Percentiles rank a stretch among this genome's conserved stretches.
Evolutionary conservation across 148 eudicot species (phyloP).

Genomic region (Diospyros lotus): DNA sequence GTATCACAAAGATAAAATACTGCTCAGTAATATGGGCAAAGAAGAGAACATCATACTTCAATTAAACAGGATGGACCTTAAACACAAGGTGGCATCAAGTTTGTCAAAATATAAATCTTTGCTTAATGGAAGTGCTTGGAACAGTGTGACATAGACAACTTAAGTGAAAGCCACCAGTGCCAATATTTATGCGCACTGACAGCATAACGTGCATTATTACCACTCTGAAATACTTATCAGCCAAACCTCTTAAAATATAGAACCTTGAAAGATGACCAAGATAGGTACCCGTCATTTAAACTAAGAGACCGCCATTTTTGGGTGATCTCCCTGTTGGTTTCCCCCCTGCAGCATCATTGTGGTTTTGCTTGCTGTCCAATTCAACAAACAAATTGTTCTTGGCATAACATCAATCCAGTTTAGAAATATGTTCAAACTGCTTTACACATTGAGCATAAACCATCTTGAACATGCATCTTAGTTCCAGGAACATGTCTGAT

Average conservation of each 20-base stretch:
- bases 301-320: background rate
- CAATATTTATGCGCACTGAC: background rate
- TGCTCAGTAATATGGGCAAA: background rate
- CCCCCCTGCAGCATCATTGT: constrained; percentile 4
- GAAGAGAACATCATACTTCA: background rate
- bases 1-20: background rate
- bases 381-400: background rate
- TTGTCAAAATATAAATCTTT: constrained; percentile 1
- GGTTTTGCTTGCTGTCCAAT: background rate
- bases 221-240: background rate
- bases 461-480: constrained; percentile 2
- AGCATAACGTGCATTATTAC: constrained; percentile 1
- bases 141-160: background rate
- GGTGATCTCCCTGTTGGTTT: background rate
- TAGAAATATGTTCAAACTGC: background rate
- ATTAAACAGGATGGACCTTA: background rate
- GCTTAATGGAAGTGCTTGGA: background rate
- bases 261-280: constrained; percentile 3
- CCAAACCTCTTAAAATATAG: background rate
- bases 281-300: constrained; percentile 3
- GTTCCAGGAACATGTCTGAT: background rate
- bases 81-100: background rate
- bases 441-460: background rate
- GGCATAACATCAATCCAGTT: background rate
- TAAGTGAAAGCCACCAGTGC: background rate